Base-by-base conservation (phyloP, 2,329 filamentous ascomycete species). In the Sporothrix humicola region DNA sequence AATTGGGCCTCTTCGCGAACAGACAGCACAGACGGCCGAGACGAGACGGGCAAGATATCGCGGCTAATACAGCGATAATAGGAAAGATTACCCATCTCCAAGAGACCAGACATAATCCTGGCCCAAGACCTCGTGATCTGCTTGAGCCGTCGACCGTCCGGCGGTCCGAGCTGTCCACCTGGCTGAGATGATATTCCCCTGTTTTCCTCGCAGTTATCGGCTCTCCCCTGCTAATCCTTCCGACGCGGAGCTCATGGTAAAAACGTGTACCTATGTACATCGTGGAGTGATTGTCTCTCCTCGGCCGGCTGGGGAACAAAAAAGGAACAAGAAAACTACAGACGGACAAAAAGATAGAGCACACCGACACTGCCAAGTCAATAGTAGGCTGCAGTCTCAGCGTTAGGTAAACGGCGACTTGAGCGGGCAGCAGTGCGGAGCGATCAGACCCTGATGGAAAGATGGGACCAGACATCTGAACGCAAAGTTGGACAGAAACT, bases 301-400 rank as follows among this genome's bases (percentile, higher is more conserved):
- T 42, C 6, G 10, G 58, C 23, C 2, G 10, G 8, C 13, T 1
- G n/a, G 48, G n/a, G 48, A n/a, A 44, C 20, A 3, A 61, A 61
- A 8, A 61, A 13, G 1, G 13, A n/a, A n/a, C 20, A 31, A 31
- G 5, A 31, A 5, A 31, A 5, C 31, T 5, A 37, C 4, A 37
- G 7, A 37, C 23, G 23, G 31, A 37, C 31, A 37, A 37, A 37
- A 37, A 37, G 4, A 37, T 3, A 37, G 3, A 37, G 31, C 31
- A 37, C 31, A 37, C 7, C 1, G 31, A 37, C 31, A 37, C 31
- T 63, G 37, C 59, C 37, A 63, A 44, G 59, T 46, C 37, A 46
- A 63, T 44, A 63, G 59, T 17, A 12, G 17, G 20, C 59, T 63
- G 59, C 31, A 9, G 59, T 63, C 59, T 63, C 59, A 44, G 8